Base-by-base conservation (phyloP, 2,329 filamentous ascomycete genomes). In the Fusarium anguioides region DNA sequence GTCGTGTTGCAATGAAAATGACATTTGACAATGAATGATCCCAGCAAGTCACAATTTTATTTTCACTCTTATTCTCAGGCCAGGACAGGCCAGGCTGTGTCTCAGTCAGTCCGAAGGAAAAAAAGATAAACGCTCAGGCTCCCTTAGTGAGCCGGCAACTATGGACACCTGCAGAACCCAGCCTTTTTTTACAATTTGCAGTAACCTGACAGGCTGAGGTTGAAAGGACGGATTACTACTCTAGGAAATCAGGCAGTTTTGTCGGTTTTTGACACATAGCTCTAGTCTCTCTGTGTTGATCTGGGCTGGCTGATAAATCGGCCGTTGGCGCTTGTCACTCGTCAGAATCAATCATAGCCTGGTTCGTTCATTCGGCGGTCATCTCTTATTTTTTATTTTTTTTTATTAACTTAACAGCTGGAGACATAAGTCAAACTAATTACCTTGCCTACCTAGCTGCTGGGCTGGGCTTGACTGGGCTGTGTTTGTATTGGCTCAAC, bases 231-330 rank as follows among this genome's bases (percentile, higher is more conserved):
- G 64, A 24, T 60, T 68, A 51, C 59, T 64, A 36, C 18, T 51
- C 47, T 60, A 45, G 65, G 64, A 51, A 66, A 42, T 65, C 64
- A 46, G 47, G 45, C 40, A 62, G 50, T 63, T 63, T 33, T 31
- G 20, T 24, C 37, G 2, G 35, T 31, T 49, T 63, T 68, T 66
- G 45, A 53, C 64, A 52, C 60, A 31, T 60, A 56, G 36, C 42
- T 23, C 27, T 40, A 50, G 46, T 31, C 44, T 63, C 44, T 63
- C 33, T 31, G 29, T 33, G 61, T 48, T 54, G 45, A 52, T 42
- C 42, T 24, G 45, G 29, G 40, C 64, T 26, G 64, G 71, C 69
- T 72, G 67, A 74, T 75, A 74, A 76, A 76, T 74, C 72, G 46
- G 45, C 58, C 62, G 47, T 68, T 50, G 55, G 61, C 66, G 50